phyloP scores from a whole-genome alignment of 306 rosid genomes.

The Citrullus colocynthis region DNA sequence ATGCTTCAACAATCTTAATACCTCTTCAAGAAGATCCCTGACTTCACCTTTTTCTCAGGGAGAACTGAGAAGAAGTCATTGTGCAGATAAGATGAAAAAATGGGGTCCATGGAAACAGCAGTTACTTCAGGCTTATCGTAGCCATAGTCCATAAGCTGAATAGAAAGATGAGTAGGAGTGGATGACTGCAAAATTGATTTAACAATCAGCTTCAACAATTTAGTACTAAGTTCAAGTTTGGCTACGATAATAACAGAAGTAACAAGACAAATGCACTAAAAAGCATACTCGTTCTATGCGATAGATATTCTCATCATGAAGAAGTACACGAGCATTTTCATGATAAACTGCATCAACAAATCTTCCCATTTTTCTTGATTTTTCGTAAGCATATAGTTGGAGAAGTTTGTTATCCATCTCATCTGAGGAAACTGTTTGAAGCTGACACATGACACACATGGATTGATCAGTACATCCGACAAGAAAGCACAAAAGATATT shows the following conservation, averaged over 20 bases:
- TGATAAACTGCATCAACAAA: conserved; percentile 80
- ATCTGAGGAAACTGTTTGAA: conserved; percentile 69
- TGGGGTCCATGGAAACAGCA: conserved; percentile 89
- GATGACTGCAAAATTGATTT: conserved; percentile 37
- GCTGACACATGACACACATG: conserved; percentile 33
- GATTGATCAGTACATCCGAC: conserved; percentile 7
- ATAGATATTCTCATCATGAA: conserved; percentile 92
- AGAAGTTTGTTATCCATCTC: conserved; percentile 96
- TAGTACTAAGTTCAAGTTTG: background rate
- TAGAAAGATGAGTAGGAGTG: conserved; percentile 38
- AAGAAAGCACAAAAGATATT: background rate
- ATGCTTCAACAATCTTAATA: conserved; percentile 21
- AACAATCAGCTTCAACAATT: background rate
- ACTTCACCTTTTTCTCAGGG: conserved; percentile 66
- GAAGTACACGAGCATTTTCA: conserved; percentile 92
- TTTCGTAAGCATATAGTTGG: conserved; percentile 78
- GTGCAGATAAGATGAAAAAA: conserved; percentile 68
- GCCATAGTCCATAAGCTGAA: conserved; percentile 94
- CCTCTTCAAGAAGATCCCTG: conserved; percentile 86
- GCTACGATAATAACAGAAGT: background rate
- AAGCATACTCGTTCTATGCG: conserved; percentile 77
- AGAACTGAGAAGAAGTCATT: conserved; percentile 62
- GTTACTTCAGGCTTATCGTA: conserved; percentile 93
- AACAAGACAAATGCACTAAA: conserved; percentile 9
- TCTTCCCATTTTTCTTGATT: conserved; percentile 71